phyloP scores from a whole-genome alignment of 2,329 filamentous ascomycete genomes.

The Alternaria sp. region DNA sequence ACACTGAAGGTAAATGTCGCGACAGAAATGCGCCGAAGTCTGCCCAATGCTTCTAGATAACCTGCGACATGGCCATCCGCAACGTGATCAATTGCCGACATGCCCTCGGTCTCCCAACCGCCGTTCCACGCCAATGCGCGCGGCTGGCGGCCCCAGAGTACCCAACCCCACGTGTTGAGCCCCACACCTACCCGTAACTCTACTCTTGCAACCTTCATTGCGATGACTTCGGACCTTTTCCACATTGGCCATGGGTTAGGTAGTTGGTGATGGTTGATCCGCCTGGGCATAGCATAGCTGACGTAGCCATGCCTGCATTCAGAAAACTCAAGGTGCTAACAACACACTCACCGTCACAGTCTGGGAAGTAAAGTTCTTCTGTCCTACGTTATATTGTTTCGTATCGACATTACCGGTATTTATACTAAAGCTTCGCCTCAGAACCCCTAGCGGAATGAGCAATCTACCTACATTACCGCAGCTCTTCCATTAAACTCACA shows the following conservation, averaged over 20 bases:
- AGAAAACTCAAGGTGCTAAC: not conserved
- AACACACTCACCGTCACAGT: not conserved
- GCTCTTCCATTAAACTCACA: slow-evolving; percentile 49
- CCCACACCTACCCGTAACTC: slow-evolving; percentile 28
- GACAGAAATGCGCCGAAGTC: not conserved
- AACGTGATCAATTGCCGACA: slow-evolving; percentile 39
- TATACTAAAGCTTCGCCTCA: slow-evolving; percentile 22
- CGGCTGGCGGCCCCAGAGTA: slow-evolving; percentile 11
- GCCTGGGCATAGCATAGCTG: not conserved
- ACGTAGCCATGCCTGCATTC: not conserved
- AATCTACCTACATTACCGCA: not conserved
- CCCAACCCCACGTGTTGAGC: slow-evolving; percentile 15
- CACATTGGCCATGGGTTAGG: not conserved
- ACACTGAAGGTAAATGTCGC: not conserved
- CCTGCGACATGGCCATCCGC: slow-evolving; percentile 17
- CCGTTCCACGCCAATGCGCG: slow-evolving; percentile 6
- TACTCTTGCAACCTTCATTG: slow-evolving; percentile 6
- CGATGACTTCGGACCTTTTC: not conserved
- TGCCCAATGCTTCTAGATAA: slow-evolving; percentile 12
- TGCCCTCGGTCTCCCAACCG: slow-evolving; percentile 24
- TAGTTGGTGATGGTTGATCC: not conserved
- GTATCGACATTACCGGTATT: not conserved
- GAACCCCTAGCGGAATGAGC: slow-evolving; percentile 27
- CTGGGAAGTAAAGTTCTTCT: not conserved
- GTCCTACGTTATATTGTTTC: not conserved